Percentiles rank a stretch among this genome's conserved stretches.
Conservation (phyloP, 352 stramenopile genomes). For the Phytopythium vexans region DNA sequence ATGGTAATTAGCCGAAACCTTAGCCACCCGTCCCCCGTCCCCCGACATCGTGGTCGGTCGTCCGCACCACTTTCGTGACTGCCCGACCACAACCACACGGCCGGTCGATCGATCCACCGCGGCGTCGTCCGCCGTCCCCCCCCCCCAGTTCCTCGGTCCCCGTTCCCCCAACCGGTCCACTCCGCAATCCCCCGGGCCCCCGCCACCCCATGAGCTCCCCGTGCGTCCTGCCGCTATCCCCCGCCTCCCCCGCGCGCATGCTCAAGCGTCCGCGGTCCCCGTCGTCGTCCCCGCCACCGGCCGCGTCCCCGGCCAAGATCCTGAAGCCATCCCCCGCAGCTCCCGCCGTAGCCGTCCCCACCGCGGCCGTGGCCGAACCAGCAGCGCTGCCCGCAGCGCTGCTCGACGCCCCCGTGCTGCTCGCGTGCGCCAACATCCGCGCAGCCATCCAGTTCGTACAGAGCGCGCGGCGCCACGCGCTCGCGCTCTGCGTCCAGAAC, state of each 20-base stretch:
- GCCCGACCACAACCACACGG: not conserved
- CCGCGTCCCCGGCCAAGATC: conserved; percentile 53
- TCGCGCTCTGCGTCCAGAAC: conserved; percentile 67
- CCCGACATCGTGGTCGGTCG: not conserved
- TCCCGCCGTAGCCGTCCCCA: conserved; percentile 35
- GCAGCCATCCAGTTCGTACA: conserved; percentile 75
- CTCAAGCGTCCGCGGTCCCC: conserved; percentile 49
- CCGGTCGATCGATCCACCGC: not conserved
- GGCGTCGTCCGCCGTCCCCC: conserved; percentile 11
- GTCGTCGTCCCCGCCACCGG: conserved; percentile 24
- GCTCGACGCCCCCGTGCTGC: conserved; percentile 30
- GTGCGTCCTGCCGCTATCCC: conserved; percentile 40
- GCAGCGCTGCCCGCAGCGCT: conserved; percentile 8
- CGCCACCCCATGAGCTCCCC: conserved; percentile 53
- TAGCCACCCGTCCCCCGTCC: too few species aligned
- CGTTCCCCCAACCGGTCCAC: not conserved
- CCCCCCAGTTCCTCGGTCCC: not conserved
- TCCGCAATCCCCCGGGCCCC: conserved; percentile 1
- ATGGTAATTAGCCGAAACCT: too few species aligned
- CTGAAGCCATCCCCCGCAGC: conserved; percentile 49
- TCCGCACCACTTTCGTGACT: not conserved
- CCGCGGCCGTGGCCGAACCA: conserved; percentile 18
- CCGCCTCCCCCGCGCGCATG: conserved; percentile 24
- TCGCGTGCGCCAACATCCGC: conserved; percentile 53
- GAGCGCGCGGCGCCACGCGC: conserved; percentile 67